Conservation (phyloP, 176 grass and related monocot species). For the Oryza meridionalis region DNA sequence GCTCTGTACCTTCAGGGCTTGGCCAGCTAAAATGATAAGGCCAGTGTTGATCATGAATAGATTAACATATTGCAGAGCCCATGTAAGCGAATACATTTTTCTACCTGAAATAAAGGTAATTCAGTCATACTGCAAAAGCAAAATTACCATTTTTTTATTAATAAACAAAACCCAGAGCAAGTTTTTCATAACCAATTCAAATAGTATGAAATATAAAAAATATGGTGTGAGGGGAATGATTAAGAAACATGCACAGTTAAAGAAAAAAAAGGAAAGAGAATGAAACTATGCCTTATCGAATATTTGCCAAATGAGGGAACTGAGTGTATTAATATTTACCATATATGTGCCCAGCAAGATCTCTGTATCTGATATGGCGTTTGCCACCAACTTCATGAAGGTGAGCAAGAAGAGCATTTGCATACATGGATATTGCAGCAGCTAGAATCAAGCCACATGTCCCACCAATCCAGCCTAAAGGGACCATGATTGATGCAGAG, state of each 20-base stretch:
- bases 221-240: background rate
- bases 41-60: constrained; percentile 89
- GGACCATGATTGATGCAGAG: constrained; percentile 69
- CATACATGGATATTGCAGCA: constrained; percentile 68
- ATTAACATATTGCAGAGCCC: constrained; percentile 73
- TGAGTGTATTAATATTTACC: constrained; percentile 33
- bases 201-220: background rate
- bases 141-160: background rate
- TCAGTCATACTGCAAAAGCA: background rate
- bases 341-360: constrained; percentile 75
- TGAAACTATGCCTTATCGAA: background rate
- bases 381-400: constrained; percentile 71
- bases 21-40: constrained; percentile 65
- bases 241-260: background rate
- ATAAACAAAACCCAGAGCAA: background rate
- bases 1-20: constrained; percentile 64
- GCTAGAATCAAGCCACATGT: constrained; percentile 61
- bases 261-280: background rate
- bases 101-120: constrained; percentile 43
- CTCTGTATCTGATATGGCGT: constrained; percentile 80
- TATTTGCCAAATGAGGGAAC: background rate
- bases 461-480: constrained; percentile 64
- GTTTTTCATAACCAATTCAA: background rate
- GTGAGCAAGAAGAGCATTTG: constrained; percentile 61
- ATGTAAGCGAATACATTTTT: constrained; percentile 72